Conservation (phyloP, 345 rosid species). For the Gossypium raimondii region DNA sequence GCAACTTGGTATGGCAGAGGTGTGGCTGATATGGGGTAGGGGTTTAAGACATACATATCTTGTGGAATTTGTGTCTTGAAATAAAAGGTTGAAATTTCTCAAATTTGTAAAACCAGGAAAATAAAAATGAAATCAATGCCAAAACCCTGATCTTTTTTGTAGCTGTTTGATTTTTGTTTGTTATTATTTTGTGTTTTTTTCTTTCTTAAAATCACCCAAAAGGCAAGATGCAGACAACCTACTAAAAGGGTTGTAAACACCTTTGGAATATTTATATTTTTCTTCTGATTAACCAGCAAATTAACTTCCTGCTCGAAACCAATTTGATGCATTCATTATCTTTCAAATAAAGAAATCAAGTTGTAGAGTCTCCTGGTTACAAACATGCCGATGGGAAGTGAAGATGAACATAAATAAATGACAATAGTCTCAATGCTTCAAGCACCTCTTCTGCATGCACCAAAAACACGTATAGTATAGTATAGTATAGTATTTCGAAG, state of each 20-base stretch:
- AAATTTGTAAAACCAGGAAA: slow-evolving; percentile 14
- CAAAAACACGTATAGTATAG: background rate
- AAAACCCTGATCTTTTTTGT: background rate
- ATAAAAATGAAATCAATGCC: background rate
- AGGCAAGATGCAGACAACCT: slow-evolving; percentile 15
- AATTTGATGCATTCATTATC: background rate
- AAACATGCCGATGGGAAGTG: background rate
- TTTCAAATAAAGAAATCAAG: background rate
- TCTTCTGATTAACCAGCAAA: background rate
- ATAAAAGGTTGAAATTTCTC: background rate
- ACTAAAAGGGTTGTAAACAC: background rate
- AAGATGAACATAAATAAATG: background rate
- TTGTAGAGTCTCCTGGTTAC: background rate
- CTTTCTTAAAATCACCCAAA: slow-evolving; percentile 12
- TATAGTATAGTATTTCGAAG: background rate
- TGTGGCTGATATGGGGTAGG: slow-evolving; percentile 5
- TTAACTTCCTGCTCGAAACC: background rate
- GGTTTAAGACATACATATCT: background rate
- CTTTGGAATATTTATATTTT: background rate
- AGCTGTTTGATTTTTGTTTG: background rate
- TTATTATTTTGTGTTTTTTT: slow-evolving; percentile 5
- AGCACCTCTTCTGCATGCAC: background rate
- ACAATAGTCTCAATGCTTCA: background rate
- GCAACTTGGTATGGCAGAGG: background rate
- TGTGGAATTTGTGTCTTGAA: background rate